Evolutionary conservation across 371 early-diverging fungal genomes (phyloP).

Genomic region (Actinomucor elegans): DNA sequence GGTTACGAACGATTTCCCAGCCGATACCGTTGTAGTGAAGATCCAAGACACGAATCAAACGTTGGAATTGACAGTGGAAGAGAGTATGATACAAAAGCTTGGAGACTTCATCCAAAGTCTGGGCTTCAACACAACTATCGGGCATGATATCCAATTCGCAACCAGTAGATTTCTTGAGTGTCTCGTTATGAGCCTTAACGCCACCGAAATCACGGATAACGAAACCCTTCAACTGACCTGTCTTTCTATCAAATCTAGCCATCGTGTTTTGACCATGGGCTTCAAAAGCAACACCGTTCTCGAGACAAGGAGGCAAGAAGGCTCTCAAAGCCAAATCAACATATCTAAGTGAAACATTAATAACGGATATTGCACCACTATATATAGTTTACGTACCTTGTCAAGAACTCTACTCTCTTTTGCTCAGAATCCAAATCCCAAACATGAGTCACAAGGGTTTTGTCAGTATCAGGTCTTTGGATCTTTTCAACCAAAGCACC

Average conservation of each 20-base stretch:
- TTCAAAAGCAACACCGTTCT: conserved; percentile 74
- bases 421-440: conserved; percentile 57
- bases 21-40: conserved; percentile 67
- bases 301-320: conserved; percentile 63
- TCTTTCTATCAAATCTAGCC: conserved; percentile 57
- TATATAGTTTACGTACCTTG: conserved; percentile 32
- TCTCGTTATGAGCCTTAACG: conserved; percentile 60
- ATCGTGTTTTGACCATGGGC: conserved; percentile 74
- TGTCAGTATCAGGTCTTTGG: conserved; percentile 48
- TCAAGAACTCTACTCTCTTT: conserved; percentile 55
- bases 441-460: conserved; percentile 45
- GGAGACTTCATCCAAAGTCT: conserved; percentile 57
- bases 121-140: conserved; percentile 58
- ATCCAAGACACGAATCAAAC: conserved; percentile 65
- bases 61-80: conserved; percentile 68
- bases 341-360: conserved; percentile 23
- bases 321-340: conserved; percentile 55
- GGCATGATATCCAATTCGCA: conserved; percentile 57
- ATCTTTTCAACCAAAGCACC: conserved; percentile 67
- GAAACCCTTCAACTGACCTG: conserved; percentile 63
- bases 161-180: conserved; percentile 45
- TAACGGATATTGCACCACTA: too few species aligned
- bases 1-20: conserved; percentile 61
- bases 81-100: conserved; percentile 70
- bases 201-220: conserved; percentile 79